Base-by-base conservation (phyloP, 768 basidiomycete species). In the Brasilioporus rufonigricans region DNA sequence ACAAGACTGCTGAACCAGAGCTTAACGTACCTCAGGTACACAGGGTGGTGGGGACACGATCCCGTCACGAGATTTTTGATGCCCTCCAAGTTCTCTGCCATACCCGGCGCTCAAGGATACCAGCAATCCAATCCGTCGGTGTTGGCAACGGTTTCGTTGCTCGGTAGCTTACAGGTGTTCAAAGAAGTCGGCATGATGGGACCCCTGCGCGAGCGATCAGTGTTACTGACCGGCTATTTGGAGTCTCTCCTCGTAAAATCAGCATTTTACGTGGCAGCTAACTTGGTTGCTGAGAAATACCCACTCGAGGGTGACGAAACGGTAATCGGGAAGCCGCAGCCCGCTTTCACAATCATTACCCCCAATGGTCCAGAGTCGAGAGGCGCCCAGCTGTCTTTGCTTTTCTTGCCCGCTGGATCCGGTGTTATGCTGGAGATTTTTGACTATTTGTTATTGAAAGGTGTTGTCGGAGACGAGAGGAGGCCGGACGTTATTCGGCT, bases 11-110 rank as follows among this genome's bases (percentile, higher is more conserved):
- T 27, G 14, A 58, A 52, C 41, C 50, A 29, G 43, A 55, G 31
- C 48, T 44, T 61, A 59, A 46, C 36, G 40, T 65, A 48, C 44
- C 27, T 21, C 60, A 97, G 97, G 66, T 85, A 84, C 57, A 86
- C 93, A 38, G 97, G 97, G 43, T 99, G 97, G 97, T 99, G 96
- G 96, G 97, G 97, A 43, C 94, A 98, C 69, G 85, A 93, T 63
- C 79, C 86, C 27, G 66, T 76, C 50, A 95, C 93, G 36, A 87
- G 97, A 29, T 98, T 99, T 76, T 75, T 80, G 51, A 98, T 98
- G 96, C 87, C 89, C 26, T 77, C 87, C 13, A 76, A 66, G 48
- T 99, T 97, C 74, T 81, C 81, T 45, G 88, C 94, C 10, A 89
- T 91, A 58, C 80, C 78, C 19, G 97, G 97, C 51, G 97, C 97